These are phyloP conservation scores for Ophiostoma angusticollis DNA, from an alignment of 2,329 filamentous ascomycete species.

Conservation along the genomic window DNA sequence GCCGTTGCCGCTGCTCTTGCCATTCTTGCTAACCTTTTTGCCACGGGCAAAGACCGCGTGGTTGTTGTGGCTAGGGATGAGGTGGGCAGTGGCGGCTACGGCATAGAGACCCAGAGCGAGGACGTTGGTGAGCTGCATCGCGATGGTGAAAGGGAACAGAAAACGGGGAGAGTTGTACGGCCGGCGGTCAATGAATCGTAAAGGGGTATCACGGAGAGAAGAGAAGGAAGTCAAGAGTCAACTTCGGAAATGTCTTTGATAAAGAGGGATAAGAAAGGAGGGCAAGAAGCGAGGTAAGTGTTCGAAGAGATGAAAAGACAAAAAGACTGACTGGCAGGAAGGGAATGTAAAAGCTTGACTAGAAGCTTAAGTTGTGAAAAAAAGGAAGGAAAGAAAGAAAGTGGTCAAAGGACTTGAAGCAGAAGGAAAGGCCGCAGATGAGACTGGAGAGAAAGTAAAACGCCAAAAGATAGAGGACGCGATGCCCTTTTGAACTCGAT, in stretches of 20 bases:
- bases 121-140: conserved; percentile 35
- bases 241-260: too few species aligned
- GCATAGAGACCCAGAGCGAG: conserved; percentile 32
- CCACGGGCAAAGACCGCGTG: conserved; percentile 21
- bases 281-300: too few species aligned
- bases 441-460: background rate
- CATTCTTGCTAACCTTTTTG: too few species aligned
- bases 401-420: conserved; percentile 3
- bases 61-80: conserved; percentile 22
- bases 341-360: conserved; percentile 12
- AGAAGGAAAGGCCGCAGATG: background rate
- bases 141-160: background rate
- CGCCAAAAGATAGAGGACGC: conserved; percentile 1
- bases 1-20: conserved; percentile 10
- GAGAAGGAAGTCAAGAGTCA: background rate
- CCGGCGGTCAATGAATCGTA: too few species aligned
- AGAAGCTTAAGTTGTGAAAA: conserved; percentile 8
- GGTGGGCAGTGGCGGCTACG: conserved; percentile 30
- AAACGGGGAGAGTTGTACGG: too few species aligned
- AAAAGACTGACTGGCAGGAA: conserved; percentile 12
- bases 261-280: too few species aligned
- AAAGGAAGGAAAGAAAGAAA: conserved; percentile 10
- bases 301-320: too few species aligned
- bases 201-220: too few species aligned
- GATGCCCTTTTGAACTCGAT: conserved; percentile 5